Conservation (phyloP, 2,329 filamentous ascomycete species). For the Dissoconium aciculare region DNA sequence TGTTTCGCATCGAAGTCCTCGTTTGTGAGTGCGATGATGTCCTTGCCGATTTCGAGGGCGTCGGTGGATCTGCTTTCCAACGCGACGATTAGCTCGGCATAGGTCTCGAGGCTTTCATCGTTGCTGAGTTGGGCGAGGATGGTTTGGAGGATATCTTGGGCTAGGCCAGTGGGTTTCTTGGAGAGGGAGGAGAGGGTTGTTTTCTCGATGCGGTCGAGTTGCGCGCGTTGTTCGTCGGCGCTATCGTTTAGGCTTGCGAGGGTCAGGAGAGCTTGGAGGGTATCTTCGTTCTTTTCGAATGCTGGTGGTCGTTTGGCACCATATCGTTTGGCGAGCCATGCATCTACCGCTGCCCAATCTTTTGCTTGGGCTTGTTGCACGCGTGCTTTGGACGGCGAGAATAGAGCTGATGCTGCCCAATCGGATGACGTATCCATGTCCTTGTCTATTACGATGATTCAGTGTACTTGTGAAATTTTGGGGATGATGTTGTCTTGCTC, state of each 20-base stretch:
- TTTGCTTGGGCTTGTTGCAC: constrained; percentile 69
- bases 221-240: constrained; percentile 53
- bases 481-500: background rate
- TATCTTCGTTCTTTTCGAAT: constrained; percentile 80
- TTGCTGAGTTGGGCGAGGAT: constrained; percentile 16
- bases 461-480: background rate
- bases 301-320: constrained; percentile 46
- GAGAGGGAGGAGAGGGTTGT: constrained; percentile 42
- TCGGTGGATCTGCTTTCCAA: constrained; percentile 22
- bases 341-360: constrained; percentile 80
- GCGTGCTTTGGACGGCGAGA: constrained; percentile 50
- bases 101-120: constrained; percentile 17
- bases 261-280: constrained; percentile 57
- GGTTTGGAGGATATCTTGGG: constrained; percentile 10
- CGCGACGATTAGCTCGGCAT: constrained; percentile 25
- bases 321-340: constrained; percentile 63
- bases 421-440: constrained; percentile 18
- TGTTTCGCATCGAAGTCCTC: constrained; percentile 17
- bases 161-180: constrained; percentile 8
- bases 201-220: constrained; percentile 45
- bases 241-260: constrained; percentile 63
- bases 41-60: constrained; percentile 15
- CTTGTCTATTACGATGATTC: background rate
- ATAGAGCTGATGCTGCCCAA: constrained; percentile 32
- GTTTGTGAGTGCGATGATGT: constrained; percentile 8